Evolutionary conservation across 371 early-diverging fungal species (phyloP).

Genomic region (Circinella minor): DNA sequence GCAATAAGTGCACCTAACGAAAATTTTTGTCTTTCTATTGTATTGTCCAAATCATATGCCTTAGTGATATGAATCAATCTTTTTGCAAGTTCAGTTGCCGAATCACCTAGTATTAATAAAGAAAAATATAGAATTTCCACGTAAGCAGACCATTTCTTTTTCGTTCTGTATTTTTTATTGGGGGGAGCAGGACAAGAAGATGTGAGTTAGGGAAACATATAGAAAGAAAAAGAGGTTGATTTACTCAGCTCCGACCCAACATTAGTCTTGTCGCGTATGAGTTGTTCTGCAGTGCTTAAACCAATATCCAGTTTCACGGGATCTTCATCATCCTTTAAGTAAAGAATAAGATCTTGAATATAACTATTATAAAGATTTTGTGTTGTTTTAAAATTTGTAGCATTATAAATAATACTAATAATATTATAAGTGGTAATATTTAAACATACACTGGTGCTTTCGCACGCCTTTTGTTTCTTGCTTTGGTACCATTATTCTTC

Average conservation of each 20-base stretch:
- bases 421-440: background rate
- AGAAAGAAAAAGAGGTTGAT: background rate
- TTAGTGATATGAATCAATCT: slow-evolving; percentile 37
- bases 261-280: slow-evolving; percentile 43
- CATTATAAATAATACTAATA: too few species aligned
- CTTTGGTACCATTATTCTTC: background rate
- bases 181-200: too few species aligned
- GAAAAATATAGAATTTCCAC: background rate
- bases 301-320: slow-evolving; percentile 49
- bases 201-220: too few species aligned
- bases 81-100: slow-evolving; percentile 31
- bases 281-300: slow-evolving; percentile 39
- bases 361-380: slow-evolving; percentile 28
- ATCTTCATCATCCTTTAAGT: slow-evolving; percentile 42
- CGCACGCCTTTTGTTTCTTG: slow-evolving; percentile 20
- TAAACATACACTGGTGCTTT: slow-evolving; percentile 27
- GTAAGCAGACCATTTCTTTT: background rate
- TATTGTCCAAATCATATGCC: slow-evolving; percentile 36
- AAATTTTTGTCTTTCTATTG: slow-evolving; percentile 26
- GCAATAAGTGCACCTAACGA: slow-evolving; percentile 42
- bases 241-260: slow-evolving; percentile 48
- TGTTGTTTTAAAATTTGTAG: too few species aligned
- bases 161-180: background rate
- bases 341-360: slow-evolving; percentile 42
- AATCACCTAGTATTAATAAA: slow-evolving; percentile 32